A percentile compares a stretch with the other conserved stretches of the same genome.
phyloP scores from a whole-genome alignment of 2,329 filamentous ascomycete genomes.

The Chaetomium globosum region DNA sequence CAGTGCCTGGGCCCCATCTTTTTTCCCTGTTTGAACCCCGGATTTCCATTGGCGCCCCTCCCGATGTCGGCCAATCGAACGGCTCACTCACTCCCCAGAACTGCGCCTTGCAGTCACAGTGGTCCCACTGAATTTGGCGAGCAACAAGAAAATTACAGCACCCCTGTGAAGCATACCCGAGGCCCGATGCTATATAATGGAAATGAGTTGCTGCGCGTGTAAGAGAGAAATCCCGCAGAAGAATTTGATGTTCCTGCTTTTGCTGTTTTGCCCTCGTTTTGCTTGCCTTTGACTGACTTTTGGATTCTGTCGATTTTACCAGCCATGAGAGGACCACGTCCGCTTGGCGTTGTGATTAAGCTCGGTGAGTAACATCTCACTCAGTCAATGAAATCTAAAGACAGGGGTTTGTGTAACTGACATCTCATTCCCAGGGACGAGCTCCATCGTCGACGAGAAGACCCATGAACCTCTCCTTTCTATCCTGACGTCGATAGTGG shows the following conservation, averaged over 20 bases:
- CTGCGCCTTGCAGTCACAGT: conserved; percentile 1
- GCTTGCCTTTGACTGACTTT: conserved; percentile 17
- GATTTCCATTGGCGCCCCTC: conserved; percentile 21
- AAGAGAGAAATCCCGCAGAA: conserved; percentile 29
- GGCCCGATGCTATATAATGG: conserved; percentile 27
- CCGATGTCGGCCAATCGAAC: conserved; percentile 32
- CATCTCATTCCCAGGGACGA: conserved; percentile 69
- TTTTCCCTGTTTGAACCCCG: conserved; percentile 6
- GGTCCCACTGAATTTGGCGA: conserved; percentile 24
- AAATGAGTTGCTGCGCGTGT: conserved; percentile 26
- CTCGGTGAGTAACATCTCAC: conserved; percentile 63
- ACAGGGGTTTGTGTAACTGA: conserved; percentile 10
- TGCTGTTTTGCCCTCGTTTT: background rate
- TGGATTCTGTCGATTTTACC: conserved; percentile 26
- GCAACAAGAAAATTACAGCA: conserved; percentile 24
- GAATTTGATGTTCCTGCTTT: conserved; percentile 3
- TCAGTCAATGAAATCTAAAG: background rate
- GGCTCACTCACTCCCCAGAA: conserved; percentile 12
- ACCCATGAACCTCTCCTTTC: conserved; percentile 92
- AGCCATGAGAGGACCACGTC: conserved; percentile 67
- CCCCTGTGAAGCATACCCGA: conserved; percentile 21
- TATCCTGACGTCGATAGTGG: conserved; percentile 87
- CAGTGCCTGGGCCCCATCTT: conserved; percentile 15
- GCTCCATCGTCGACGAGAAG: conserved; percentile 96
- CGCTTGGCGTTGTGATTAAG: conserved; percentile 82